Percentiles rank a stretch among this genome's conserved stretches.
Evolutionary conservation across 2,329 filamentous ascomycete genomes (phyloP).

Genomic region (Penicillium sp.): DNA sequence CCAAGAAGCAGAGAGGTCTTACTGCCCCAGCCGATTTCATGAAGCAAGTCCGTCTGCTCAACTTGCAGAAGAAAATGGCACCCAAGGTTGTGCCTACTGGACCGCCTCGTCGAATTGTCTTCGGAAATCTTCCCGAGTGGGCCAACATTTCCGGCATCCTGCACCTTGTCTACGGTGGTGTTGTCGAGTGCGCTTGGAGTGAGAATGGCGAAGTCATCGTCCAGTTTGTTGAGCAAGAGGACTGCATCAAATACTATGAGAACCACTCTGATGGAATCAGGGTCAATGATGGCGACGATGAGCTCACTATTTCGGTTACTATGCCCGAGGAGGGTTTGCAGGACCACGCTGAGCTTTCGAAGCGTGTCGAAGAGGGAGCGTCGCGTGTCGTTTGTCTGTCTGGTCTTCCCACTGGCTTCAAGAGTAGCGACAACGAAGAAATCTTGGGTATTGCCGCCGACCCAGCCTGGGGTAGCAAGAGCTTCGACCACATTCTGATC

Average conservation of each 20-base stretch:
- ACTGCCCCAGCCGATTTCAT: constrained; percentile 2
- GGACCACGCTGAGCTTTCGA: constrained; percentile 23
- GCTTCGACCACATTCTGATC: constrained; percentile 3
- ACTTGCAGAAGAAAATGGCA: not conserved
- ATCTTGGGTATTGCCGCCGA: not conserved
- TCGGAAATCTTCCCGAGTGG: constrained; percentile 38
- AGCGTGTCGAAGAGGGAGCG: not conserved
- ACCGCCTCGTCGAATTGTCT: constrained; percentile 32
- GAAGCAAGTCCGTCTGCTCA: constrained; percentile 2
- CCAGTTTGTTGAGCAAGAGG: constrained; percentile 35
- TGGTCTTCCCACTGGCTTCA: not conserved
- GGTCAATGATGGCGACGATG: constrained; percentile 26
- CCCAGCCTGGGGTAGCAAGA: not conserved
- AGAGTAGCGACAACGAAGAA: not conserved
- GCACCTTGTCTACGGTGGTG: constrained; percentile 40
- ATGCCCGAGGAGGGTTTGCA: constrained; percentile 30
- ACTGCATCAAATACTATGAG: constrained; percentile 37
- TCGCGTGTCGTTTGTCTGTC: constrained; percentile 5
- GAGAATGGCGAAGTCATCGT: constrained; percentile 31
- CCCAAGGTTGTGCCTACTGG: not conserved
- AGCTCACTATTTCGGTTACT: constrained; percentile 39
- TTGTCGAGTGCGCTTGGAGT: constrained; percentile 34
- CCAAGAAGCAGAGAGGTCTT: not conserved
- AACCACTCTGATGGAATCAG: constrained; percentile 39
- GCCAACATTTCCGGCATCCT: constrained; percentile 33